A percentile compares a stretch with the other conserved stretches of the same genome.
phyloP scores from a whole-genome alignment of 106 monocot species.

The Allium sativum region DNA sequence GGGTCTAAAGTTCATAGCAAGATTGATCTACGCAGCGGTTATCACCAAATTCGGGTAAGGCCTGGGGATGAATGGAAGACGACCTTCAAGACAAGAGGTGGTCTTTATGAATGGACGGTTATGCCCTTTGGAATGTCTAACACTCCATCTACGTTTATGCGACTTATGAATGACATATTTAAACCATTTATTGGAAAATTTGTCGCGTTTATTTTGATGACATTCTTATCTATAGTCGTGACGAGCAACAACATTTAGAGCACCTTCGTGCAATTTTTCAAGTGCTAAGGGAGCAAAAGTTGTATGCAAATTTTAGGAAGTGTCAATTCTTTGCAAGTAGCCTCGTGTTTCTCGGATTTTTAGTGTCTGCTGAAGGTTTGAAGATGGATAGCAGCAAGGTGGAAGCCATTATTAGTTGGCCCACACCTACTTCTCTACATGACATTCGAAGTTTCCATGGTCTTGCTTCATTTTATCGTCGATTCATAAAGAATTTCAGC shows the following conservation, averaged over 20 bases:
- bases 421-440: not conserved
- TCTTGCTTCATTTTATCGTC: slow-evolving; percentile 1
- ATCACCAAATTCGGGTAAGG: not conserved
- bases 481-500: not conserved
- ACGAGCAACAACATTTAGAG: not conserved
- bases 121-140: not conserved
- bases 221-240: not conserved
- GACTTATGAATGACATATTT: not conserved
- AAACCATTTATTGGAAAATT: not conserved
- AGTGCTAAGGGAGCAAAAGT: not conserved
- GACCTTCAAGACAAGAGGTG: not conserved
- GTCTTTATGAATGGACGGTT: not conserved
- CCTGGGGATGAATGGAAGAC: not conserved
- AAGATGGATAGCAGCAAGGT: not conserved
- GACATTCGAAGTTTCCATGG: not conserved
- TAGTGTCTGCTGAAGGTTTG: not conserved
- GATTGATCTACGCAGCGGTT: not conserved
- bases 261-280: not conserved
- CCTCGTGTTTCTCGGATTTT: not conserved
- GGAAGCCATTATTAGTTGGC: not conserved
- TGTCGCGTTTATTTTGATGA: not conserved
- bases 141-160: not conserved
- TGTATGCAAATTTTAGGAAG: not conserved
- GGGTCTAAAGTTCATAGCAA: not conserved
- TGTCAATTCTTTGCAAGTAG: not conserved